Base-by-base conservation (phyloP, 257 asterid genomes). In the Anisodus acutangulus region DNA sequence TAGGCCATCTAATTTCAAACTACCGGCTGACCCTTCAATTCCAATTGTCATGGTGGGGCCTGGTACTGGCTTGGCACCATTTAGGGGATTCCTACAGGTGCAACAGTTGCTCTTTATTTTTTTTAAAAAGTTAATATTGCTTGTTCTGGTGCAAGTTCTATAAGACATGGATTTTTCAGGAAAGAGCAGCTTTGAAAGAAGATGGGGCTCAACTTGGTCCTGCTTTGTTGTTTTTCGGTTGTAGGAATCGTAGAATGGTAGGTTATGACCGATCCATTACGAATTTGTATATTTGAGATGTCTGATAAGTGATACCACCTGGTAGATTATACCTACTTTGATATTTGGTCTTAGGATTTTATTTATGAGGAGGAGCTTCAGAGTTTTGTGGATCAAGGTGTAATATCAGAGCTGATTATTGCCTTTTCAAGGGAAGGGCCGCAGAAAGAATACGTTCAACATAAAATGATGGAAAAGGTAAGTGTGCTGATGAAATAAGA, bases 51-150 rank as follows among this genome's bases (percentile, higher is more conserved):
- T 93, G 97, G 91, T 93, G 49, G 97, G 97, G 70, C 97, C 97
- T 71, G 97, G 97, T 62, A 93, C 97, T 83, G 97, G 97, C 81
- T 88, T 93, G 92, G 97, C 97, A 76, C 97, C 97, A 79, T 93
- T 93, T 59, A 92, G 97, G 86, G 97, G 97, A 84, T 93, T 93
- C 85, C 89, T 93, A 62, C 95, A 91, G 94, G 97, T 91, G 83
- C 35, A 9, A 15, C 55, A 12, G 39, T 68, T 74, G 39, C 15
- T 41, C n/a, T 37, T 70, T 66, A 39, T 17, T 66, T 58, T 80
- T 83, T 80, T 6, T 0, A 1, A 74, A n/a, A 72, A 74, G 2
- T 2, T 22, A 51, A 31, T 72, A 35, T 68, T 86, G 45, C 47
- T 51, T 26, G 47, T 39, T 22, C 55, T 41, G 31, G 85, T 55